Percentiles rank a stretch among this genome's conserved stretches.
Evolutionary conservation across 805 yeast genomes (phyloP).

Genomic region (Pichia deserticola): DNA sequence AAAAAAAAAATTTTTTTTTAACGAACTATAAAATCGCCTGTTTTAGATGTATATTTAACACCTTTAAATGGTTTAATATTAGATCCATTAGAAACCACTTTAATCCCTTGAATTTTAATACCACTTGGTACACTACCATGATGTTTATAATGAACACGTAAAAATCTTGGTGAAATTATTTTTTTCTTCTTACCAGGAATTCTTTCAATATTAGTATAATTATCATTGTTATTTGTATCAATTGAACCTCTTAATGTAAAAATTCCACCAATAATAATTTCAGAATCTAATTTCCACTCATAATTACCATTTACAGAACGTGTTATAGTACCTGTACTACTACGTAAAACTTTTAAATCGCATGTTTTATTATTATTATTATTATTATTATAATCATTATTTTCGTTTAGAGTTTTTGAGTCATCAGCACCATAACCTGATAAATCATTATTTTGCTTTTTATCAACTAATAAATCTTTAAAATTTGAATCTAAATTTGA

Average conservation of each 20-base stretch:
- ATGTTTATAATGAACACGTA: slow-evolving; percentile 46
- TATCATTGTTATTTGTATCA: slow-evolving; percentile 9
- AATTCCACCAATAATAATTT: slow-evolving; percentile 8
- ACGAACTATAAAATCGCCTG: slow-evolving; percentile 51
- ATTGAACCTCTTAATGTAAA: slow-evolving; percentile 11
- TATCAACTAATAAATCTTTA: neutral
- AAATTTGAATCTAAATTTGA: neutral
- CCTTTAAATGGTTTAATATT: slow-evolving; percentile 81
- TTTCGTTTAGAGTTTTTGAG: too few relatives aligned
- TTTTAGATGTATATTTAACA: slow-evolving; percentile 67
- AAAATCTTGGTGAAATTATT: slow-evolving; percentile 32
- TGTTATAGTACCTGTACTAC: slow-evolving; percentile 10
- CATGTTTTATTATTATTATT: neutral
- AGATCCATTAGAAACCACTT: slow-evolving; percentile 48
- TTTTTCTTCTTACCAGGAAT: neutral
- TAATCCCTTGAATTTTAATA: slow-evolving; percentile 56
- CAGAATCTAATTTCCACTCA: slow-evolving; percentile 17
- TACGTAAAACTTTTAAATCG: slow-evolving; percentile 9
- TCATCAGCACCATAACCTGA: neutral
- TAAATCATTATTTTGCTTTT: neutral
- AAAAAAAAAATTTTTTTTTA: slow-evolving; percentile 3
- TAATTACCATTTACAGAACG: slow-evolving; percentile 2
- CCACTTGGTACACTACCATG: slow-evolving; percentile 76
- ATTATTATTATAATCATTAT: too few relatives aligned
- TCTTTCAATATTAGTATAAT: neutral